These are phyloP conservation scores for Mercurialis annua DNA, from an alignment of 345 rosid genomes.

Conservation along the genomic window DNA sequence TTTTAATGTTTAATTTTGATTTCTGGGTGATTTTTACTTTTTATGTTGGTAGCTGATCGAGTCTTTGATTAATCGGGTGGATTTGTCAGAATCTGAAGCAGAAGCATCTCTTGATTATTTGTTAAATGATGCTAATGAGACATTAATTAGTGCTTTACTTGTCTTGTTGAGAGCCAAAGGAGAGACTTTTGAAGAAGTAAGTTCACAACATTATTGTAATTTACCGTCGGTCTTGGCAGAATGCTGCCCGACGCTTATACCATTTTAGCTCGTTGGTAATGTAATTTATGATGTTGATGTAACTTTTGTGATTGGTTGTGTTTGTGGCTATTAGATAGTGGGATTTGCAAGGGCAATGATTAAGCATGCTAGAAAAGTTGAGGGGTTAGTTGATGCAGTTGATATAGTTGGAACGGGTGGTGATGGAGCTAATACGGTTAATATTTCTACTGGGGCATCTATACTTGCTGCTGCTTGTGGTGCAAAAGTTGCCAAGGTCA, in stretches of 20 bases:
- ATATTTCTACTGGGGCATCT: conserved; percentile 92
- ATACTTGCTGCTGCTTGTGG: conserved; percentile 95
- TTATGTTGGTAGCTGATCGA: conserved; percentile 49
- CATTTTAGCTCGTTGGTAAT: too few species aligned
- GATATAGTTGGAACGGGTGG: conserved; percentile 97
- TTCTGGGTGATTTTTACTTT: background rate
- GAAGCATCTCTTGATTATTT: conserved; percentile 65
- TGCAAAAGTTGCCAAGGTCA: conserved; percentile 93
- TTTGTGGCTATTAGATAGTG: conserved; percentile 44
- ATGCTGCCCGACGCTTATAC: too few species aligned
- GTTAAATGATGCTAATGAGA: conserved; percentile 59
- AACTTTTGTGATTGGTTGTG: background rate
- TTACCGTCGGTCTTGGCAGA: background rate
- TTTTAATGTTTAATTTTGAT: background rate
- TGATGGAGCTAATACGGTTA: conserved; percentile 93
- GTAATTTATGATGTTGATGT: too few species aligned
- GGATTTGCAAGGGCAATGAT: conserved; percentile 89
- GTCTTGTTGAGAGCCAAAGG: conserved; percentile 92
- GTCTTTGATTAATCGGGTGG: conserved; percentile 55
- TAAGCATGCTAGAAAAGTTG: conserved; percentile 70
- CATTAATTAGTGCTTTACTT: conserved; percentile 77
- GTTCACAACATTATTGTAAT: background rate
- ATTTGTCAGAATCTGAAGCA: conserved; percentile 72
- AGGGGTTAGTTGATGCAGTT: conserved; percentile 66
- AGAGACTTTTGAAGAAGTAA: conserved; percentile 88